These are phyloP conservation scores for Globisporangium cylindrosporum DNA, from an alignment of 352 stramenopile species.

Conservation along the genomic window DNA sequence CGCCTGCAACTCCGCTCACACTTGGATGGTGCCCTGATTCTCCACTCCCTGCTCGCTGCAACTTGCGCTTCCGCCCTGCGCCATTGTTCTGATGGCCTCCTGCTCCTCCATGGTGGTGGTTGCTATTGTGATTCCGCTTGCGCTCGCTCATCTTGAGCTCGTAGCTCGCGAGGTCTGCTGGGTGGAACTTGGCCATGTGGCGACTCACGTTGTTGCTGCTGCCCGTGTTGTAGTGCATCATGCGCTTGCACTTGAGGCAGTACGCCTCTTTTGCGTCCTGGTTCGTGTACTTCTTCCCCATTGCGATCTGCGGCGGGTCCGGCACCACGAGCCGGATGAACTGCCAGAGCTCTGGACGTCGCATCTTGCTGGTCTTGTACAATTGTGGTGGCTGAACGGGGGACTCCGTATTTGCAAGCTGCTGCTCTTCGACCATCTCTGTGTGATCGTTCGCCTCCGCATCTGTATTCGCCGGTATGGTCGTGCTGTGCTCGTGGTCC, in stretches of 20 bases:
- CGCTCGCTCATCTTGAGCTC: constrained; percentile 29
- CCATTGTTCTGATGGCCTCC: constrained; percentile 1
- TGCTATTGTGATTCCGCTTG: constrained; percentile 3
- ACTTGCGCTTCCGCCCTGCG: constrained; percentile 28
- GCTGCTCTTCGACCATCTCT: constrained; percentile 11
- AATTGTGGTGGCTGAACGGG: constrained; percentile 29
- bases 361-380: constrained; percentile 60
- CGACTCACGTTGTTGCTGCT: constrained; percentile 58
- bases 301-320: constrained; percentile 36
- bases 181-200: constrained; percentile 55
- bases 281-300: constrained; percentile 46
- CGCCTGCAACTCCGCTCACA: neutral
- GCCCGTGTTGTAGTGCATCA: constrained; percentile 56
- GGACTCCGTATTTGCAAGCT: constrained; percentile 11
- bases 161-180: constrained; percentile 35
- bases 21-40: neutral
- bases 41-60: constrained; percentile 7
- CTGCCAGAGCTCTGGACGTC: constrained; percentile 52
- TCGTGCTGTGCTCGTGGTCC: neutral
- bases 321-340: constrained; percentile 53
- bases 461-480: neutral
- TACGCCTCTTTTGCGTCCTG: constrained; percentile 53
- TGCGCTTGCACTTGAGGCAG: constrained; percentile 52
- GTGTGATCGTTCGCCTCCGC: neutral
- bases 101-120: constrained; percentile 3